Evolutionary conservation across 768 basidiomycete species (phyloP).

Genomic region (Gloeophyllum trabeum): DNA sequence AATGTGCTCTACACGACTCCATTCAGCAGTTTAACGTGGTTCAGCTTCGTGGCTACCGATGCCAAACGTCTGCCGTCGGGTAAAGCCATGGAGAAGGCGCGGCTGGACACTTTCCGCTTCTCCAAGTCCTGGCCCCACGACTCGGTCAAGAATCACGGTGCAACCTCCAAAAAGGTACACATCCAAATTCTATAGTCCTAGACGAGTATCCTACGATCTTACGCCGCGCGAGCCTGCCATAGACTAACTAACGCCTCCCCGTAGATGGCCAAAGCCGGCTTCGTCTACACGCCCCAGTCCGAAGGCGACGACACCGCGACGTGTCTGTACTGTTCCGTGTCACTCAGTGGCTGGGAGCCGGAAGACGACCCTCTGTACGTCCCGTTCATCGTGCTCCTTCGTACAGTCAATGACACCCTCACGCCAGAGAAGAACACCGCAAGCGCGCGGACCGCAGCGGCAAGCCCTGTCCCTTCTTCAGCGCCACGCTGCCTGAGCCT

Average conservation of each 20-base stretch:
- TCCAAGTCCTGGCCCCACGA: constrained; percentile 66
- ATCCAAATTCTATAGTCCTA: neutral
- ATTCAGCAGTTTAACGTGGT: neutral
- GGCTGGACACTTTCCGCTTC: constrained; percentile 50
- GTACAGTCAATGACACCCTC: constrained; percentile 1
- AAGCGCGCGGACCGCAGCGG: constrained; percentile 44
- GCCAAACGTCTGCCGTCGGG: constrained; percentile 53
- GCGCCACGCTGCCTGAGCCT: too few relatives aligned
- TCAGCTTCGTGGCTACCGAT: constrained; percentile 49
- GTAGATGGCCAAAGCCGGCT: constrained; percentile 87
- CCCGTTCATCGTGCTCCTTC: constrained; percentile 1
- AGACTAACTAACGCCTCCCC: constrained; percentile 2
- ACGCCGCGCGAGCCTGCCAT: neutral
- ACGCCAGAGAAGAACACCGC: constrained; percentile 70
- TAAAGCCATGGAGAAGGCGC: constrained; percentile 61
- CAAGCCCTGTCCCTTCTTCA: constrained; percentile 32
- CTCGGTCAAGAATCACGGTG: constrained; percentile 43
- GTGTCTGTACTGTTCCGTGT: constrained; percentile 76
- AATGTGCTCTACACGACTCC: neutral
- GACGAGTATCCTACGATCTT: neutral
- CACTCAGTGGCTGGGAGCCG: constrained; percentile 78
- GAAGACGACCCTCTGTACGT: constrained; percentile 82
- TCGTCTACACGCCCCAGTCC: constrained; percentile 63
- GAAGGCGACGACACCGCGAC: constrained; percentile 69
- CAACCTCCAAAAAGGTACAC: constrained; percentile 58